Evolutionary conservation across 768 basidiomycete species (phyloP).

Genomic region (Termitomyces sp.): DNA sequence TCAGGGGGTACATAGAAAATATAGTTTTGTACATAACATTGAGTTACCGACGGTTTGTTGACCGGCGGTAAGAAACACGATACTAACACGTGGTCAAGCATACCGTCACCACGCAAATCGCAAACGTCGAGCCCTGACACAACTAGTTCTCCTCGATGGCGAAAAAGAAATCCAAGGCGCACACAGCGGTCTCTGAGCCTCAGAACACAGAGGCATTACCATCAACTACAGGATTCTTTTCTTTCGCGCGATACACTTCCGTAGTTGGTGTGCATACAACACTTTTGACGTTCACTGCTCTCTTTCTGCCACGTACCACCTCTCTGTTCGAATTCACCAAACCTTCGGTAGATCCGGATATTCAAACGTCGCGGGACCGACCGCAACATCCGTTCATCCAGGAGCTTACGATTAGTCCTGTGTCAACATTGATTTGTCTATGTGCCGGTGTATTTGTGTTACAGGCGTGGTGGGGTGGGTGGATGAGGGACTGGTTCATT

Average conservation of each 20-base stretch:
- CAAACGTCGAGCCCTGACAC: background rate
- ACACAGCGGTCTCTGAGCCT: background rate
- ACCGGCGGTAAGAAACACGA: too few relatives aligned
- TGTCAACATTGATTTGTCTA: conserved; percentile 54
- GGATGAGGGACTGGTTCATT: conserved; percentile 58
- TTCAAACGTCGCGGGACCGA: conserved; percentile 46
- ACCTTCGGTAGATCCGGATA: conserved; percentile 25
- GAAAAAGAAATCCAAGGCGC: conserved; percentile 3
- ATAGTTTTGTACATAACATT: too few relatives aligned
- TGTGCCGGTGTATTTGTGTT: conserved; percentile 51
- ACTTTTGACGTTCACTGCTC: conserved; percentile 60
- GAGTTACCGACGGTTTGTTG: too few relatives aligned
- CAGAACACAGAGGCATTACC: background rate
- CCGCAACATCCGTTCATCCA: conserved; percentile 73
- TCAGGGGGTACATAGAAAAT: too few relatives aligned
- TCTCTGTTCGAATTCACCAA: conserved; percentile 37
- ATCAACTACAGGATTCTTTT: conserved; percentile 11
- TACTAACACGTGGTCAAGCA: too few relatives aligned
- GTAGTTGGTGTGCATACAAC: conserved; percentile 64
- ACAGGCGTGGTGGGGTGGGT: conserved; percentile 71
- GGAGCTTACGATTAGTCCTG: conserved; percentile 58
- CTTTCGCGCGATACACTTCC: conserved; percentile 55
- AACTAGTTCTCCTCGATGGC: background rate
- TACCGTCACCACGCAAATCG: too few relatives aligned
- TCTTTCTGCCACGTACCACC: conserved; percentile 68